phyloP scores from a whole-genome alignment of 441 rosid species.

The Metrosideros polymorpha region DNA sequence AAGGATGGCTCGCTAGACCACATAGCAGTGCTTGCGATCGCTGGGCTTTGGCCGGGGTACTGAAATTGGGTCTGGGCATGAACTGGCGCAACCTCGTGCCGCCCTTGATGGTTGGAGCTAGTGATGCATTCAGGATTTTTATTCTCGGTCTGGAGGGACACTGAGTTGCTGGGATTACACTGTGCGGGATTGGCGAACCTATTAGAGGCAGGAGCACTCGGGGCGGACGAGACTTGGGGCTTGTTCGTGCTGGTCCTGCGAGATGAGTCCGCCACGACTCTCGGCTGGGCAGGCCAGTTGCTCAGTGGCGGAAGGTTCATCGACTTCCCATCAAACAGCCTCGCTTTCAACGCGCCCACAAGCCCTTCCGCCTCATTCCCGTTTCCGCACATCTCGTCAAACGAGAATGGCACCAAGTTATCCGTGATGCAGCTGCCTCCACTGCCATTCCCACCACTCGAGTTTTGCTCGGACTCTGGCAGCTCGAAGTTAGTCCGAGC shows the following conservation, averaged over 20 bases:
- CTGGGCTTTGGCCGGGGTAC: background rate
- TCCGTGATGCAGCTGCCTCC: background rate
- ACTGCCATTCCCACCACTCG: background rate
- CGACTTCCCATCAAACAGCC: background rate
- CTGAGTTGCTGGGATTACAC: background rate
- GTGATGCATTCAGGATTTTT: background rate
- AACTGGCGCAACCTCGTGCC: background rate
- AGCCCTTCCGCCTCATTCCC: constrained; percentile 6
- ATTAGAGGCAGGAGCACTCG: background rate
- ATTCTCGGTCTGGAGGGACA: background rate
- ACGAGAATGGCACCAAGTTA: constrained; percentile 3
- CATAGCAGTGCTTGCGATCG: background rate
- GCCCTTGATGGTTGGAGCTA: background rate
- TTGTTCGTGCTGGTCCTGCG: background rate
- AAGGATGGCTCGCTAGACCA: constrained; percentile 19
- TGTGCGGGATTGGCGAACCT: background rate
- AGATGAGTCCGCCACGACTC: background rate
- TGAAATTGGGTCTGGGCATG: background rate
- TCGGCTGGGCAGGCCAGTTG: background rate
- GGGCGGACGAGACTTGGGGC: background rate
- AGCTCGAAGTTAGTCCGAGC: constrained; percentile 2
- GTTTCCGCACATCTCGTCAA: background rate
- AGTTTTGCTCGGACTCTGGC: background rate
- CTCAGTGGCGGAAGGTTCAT: background rate
- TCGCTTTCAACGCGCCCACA: background rate